Base-by-base conservation (phyloP, 2,329 filamentous ascomycete genomes). In the Pleomassaria siparia region DNA sequence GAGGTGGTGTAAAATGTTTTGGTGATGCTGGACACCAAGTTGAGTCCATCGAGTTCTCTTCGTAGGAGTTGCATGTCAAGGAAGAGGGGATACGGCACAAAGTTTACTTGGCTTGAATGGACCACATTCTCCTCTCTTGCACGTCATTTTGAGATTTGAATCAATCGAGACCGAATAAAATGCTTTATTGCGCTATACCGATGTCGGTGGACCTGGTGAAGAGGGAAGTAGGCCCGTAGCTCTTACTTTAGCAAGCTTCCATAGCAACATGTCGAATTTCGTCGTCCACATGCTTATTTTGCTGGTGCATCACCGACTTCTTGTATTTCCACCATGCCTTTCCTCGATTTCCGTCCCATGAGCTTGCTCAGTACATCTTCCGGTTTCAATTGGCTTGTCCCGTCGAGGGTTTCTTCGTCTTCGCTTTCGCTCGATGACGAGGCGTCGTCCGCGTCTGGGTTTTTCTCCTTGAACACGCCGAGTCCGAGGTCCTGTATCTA, bases 381-480 rank as follows among this genome's bases (percentile, higher is more conserved):
- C 44, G 68, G 64, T 13, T 50, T 53, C 36, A 9, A 15, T 13
- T 12, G 15, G 35, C 12, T 21, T 18, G 6, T n/a, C 8, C 20
- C 18, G 10, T 32, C 37, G 8, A 40, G 46, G 15, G 48, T 44
- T 3, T 44, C 53, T 12, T 51, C 37, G 20, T 51, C 51, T 16
- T 63, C 59, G 40, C 57, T 60, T n/a, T 58, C 57, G 41, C 55
- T 59, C 2, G 53, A 57, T 2, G 59, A 55, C 10, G 49, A 49
- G 16, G 47, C 43, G 9, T 59, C 54, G 28, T 59, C 53, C 24
- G 54, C 59, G 30, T 65, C 53, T 0, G 60, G 55, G 32, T 69
- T 63, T 48, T 71, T 62, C 47, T 72, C 65, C 57, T 76, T 70
- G 2, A 76, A 61, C 12, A 76, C 74, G n/a, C 74, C 74, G 28